phyloP scores from a whole-genome alignment of 345 rosid genomes.

The Euphorbia peplus region DNA sequence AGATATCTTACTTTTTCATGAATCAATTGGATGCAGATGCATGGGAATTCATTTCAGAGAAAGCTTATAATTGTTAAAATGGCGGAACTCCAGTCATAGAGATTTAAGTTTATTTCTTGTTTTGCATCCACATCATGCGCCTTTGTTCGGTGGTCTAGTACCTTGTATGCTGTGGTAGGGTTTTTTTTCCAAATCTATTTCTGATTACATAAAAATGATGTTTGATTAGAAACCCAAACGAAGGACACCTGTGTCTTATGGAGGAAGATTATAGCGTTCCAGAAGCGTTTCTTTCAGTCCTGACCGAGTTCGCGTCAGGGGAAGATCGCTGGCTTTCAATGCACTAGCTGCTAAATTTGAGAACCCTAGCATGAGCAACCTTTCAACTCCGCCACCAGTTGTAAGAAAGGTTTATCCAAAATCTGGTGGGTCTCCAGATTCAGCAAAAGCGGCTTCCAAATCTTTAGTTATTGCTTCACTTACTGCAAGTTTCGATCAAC shows the following conservation, averaged over 20 bases:
- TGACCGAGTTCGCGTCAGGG: conserved; percentile 94
- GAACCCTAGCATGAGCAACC: conserved; percentile 72
- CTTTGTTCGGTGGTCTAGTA: not conserved
- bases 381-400: conserved; percentile 97
- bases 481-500: conserved; percentile 59
- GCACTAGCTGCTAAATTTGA: conserved; percentile 96
- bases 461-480: conserved; percentile 72
- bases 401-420: conserved; percentile 85
- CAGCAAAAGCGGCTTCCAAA: conserved; percentile 49
- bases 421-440: conserved; percentile 74
- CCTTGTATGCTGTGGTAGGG: not conserved
- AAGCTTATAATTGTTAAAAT: conserved; percentile 73
- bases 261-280: conserved; percentile 94
- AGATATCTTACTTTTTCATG: conserved; percentile 7
- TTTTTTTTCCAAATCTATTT: conserved; percentile 1
- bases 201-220: conserved; percentile 3
- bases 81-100: conserved; percentile 58
- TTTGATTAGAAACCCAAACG: conserved; percentile 81
- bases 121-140: too few relatives aligned
- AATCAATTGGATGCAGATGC: conserved; percentile 56
- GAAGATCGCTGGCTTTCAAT: conserved; percentile 97
- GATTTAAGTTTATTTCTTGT: conserved; percentile 57
- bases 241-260: conserved; percentile 68
- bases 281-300: conserved; percentile 97
- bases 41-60: conserved; percentile 92